Percentiles rank a stretch among this genome's conserved stretches.
Evolutionary conservation across 306 rosid species (phyloP).

Genomic region (Delonix regia): DNA sequence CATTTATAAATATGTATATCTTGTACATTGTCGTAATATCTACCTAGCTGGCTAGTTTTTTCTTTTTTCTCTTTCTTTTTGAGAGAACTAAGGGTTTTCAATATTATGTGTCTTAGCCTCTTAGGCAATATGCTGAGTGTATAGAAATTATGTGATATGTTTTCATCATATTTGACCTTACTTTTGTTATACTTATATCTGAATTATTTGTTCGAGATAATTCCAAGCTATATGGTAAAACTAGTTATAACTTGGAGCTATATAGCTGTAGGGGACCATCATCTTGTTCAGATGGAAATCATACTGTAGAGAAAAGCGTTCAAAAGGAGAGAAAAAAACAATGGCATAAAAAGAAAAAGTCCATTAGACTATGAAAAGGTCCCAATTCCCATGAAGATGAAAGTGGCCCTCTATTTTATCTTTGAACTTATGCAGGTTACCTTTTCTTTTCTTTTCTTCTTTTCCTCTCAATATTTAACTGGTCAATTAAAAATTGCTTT

Average conservation of each 20-base stretch:
- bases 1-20: conserved; percentile 36
- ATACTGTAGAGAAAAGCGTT: conserved; percentile 35
- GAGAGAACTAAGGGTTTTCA: conserved; percentile 12
- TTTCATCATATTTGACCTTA: conserved; percentile 31
- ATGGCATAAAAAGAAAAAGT: conserved; percentile 40
- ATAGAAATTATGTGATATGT: conserved; percentile 33
- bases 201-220: not conserved
- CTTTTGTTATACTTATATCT: not conserved
- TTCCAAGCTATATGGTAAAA: conserved; percentile 6
- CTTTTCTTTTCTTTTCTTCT: not conserved
- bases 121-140: conserved; percentile 13
- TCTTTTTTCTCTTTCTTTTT: not conserved
- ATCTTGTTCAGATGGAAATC: conserved; percentile 34
- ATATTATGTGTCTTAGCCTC: not conserved
- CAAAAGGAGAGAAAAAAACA: conserved; percentile 30
- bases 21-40: conserved; percentile 42
- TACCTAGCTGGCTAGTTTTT: conserved; percentile 30
- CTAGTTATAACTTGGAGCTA: conserved; percentile 22
- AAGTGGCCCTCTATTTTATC: conserved; percentile 50
- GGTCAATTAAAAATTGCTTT: conserved; percentile 31
- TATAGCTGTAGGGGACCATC: conserved; percentile 43
- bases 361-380: conserved; percentile 46
- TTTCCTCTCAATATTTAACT: conserved; percentile 20
- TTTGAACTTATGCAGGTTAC: conserved; percentile 27
- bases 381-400: conserved; percentile 57